A percentile compares a stretch with the other conserved stretches of the same genome.
phyloP scores from a whole-genome alignment of 192 early-diverging fungal species.

The Coemansia sp. region DNA sequence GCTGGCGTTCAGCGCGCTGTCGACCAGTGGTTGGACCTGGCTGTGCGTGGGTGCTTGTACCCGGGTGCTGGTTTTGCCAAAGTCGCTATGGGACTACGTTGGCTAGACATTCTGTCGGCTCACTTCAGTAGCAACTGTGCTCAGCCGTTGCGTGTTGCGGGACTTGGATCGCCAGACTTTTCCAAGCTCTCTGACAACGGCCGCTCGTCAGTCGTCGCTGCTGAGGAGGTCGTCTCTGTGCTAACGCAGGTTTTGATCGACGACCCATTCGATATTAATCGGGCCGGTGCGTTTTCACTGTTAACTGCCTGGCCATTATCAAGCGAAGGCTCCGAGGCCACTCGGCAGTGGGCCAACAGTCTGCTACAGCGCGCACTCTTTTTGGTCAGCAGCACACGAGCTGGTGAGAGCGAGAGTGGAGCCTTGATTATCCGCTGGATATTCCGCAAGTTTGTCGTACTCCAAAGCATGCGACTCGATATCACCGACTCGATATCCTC shows the following conservation, averaged over 20 bases:
- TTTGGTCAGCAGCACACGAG: conserved; percentile 67
- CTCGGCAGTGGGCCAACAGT: conserved; percentile 42
- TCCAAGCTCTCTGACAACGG: neutral
- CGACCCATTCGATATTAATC: conserved; percentile 76
- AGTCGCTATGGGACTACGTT: conserved; percentile 50
- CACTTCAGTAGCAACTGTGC: conserved; percentile 29
- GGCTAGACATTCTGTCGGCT: conserved; percentile 42
- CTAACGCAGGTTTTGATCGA: conserved; percentile 65
- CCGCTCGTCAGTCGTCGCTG: conserved; percentile 13
- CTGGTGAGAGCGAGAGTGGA: conserved; percentile 82
- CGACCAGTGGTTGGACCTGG: conserved; percentile 42
- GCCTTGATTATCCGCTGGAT: conserved; percentile 78
- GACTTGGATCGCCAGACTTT: conserved; percentile 39
- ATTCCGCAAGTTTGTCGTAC: conserved; percentile 76
- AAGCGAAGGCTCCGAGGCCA: conserved; percentile 57
- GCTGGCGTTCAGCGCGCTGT: conserved; percentile 24
- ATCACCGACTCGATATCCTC: neutral
- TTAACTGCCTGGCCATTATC: conserved; percentile 66
- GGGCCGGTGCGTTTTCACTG: conserved; percentile 71
- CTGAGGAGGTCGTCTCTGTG: conserved; percentile 47
- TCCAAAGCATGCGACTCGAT: conserved; percentile 36
- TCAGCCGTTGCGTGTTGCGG: conserved; percentile 28
- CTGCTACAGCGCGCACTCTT: conserved; percentile 66
- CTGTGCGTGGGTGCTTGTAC: conserved; percentile 52
- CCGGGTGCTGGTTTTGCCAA: conserved; percentile 56